Base-by-base conservation (phyloP, 805 yeast species). In the Pichia phayaonensis region DNA sequence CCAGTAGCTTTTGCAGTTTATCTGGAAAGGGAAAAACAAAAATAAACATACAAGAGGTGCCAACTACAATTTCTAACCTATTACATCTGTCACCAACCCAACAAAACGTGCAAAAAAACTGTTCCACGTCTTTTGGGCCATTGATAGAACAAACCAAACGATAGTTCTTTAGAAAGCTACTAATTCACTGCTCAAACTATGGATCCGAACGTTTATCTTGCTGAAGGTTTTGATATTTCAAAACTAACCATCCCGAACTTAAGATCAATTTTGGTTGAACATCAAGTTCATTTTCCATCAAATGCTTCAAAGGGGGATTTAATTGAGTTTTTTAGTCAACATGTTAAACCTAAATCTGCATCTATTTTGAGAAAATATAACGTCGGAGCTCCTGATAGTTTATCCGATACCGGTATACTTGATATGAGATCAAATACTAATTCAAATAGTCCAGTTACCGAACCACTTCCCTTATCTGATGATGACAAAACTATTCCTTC, bases 261-360 rank as follows among this genome's bases (percentile, higher is more conserved):
- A 61, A 76, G 94, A 59, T 75, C 80, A 22, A 74, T 88, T 22
- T 71, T 92, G 48, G 66, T 72, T 13, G 82, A 78, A 49, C 77
- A 88, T 61, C 73, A 77, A n/a, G 71, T 90, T n/a, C 64, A 67
- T 1, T 83, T 74, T 61, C 75, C 85, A 0, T 70, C 84, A 1
- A 71, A 75, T 44, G 83, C 90, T 7, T 86, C 83, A 61, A 92
- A 92, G 64, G 67, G 77, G 8, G 81, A 79, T 13, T 72, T 90
- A 51, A 65, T 89, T 2, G 67, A 69, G n/a, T 59, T 84, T n/a
- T 87, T 81, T 66, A 69, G 76, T n/a, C 63, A 70, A 6, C 64
- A 81, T 8, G 68, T 87, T 46, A 69, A 68, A 16, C 81, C 86
- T 2, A 66, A 70, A 12, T 70, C 84, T 2, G 66, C 68, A 0